Conservation (phyloP, 352 stramenopile species). For the Thalassiosira sp. region DNA sequence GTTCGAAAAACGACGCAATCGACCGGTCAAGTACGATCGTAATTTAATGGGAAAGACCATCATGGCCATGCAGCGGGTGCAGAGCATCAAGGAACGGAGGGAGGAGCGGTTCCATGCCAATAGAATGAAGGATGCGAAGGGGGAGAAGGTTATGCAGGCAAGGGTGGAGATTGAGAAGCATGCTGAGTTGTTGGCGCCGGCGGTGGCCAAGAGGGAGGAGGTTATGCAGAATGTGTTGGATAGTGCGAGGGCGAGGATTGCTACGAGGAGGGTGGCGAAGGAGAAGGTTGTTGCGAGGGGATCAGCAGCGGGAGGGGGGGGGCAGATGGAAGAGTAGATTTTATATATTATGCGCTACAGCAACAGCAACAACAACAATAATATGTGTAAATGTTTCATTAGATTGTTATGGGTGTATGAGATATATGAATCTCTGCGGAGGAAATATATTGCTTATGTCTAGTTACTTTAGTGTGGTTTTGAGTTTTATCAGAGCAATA, state of each 20-base stretch:
- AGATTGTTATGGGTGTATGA: too few species aligned
- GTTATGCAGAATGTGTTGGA: slow-evolving; percentile 84
- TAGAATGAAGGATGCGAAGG: slow-evolving; percentile 89
- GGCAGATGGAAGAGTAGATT: slow-evolving; percentile 49
- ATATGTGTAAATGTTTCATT: too few species aligned
- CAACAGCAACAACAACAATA: too few species aligned
- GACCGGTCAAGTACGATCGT: slow-evolving; percentile 98
- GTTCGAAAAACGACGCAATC: slow-evolving; percentile 98
- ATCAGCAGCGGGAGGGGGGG: not conserved
- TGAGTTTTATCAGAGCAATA: too few species aligned
- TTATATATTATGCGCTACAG: too few species aligned
- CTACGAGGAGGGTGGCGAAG: slow-evolving; percentile 64
- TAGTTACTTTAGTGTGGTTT: too few species aligned
- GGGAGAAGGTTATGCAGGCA: slow-evolving; percentile 85
- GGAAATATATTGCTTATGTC: too few species aligned
- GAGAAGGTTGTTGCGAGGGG: slow-evolving; percentile 45
- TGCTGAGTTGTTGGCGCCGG: slow-evolving; percentile 86
- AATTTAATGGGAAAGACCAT: slow-evolving; percentile 98
- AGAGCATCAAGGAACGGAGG: slow-evolving; percentile 95
- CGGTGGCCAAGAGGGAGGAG: slow-evolving; percentile 81
- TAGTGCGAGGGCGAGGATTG: slow-evolving; percentile 71
- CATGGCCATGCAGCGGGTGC: slow-evolving; percentile 96
- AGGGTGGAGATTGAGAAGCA: slow-evolving; percentile 87
- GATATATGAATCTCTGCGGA: too few species aligned
- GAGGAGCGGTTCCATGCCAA: slow-evolving; percentile 97